These are phyloP conservation scores for Akanthomyces muscarius DNA, from an alignment of 2,329 filamentous ascomycete species.

Conservation along the genomic window DNA sequence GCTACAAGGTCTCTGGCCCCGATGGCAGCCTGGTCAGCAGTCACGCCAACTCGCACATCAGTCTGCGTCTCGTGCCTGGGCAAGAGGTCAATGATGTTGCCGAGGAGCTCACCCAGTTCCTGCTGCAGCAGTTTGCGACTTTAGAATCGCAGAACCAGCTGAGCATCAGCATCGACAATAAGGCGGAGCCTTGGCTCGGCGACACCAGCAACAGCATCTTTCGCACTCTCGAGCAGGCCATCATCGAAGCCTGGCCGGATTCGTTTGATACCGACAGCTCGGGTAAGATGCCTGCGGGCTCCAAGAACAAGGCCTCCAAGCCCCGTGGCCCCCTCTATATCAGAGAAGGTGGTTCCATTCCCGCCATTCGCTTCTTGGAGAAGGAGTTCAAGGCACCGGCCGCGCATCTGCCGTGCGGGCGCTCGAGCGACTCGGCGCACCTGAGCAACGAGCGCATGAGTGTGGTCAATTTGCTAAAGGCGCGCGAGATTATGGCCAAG, in stretches of 20 bases:
- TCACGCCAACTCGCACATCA: slow-evolving; percentile 82
- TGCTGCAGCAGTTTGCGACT: slow-evolving; percentile 65
- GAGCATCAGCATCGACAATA: slow-evolving; percentile 80
- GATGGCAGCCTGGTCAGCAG: slow-evolving; percentile 90
- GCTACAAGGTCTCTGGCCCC: slow-evolving; percentile 86
- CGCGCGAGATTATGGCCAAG: slow-evolving; percentile 81
- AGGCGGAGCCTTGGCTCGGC: slow-evolving; percentile 93
- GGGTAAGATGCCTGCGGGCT: not conserved
- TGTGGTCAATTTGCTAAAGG: slow-evolving; percentile 83
- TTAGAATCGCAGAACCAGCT: slow-evolving; percentile 80
- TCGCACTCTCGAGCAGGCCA: slow-evolving; percentile 77
- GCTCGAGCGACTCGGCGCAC: slow-evolving; percentile 91
- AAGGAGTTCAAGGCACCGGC: slow-evolving; percentile 90
- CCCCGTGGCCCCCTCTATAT: slow-evolving; percentile 78
- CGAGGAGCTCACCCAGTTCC: slow-evolving; percentile 59
- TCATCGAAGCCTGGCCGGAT: slow-evolving; percentile 78
- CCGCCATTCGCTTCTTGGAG: slow-evolving; percentile 87
- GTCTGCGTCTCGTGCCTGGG: slow-evolving; percentile 86
- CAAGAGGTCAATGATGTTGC: slow-evolving; percentile 82
- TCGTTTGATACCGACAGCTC: slow-evolving; percentile 33
- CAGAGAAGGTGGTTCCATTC: slow-evolving; percentile 91
- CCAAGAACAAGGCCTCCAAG: slow-evolving; percentile 23
- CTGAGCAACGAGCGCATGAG: slow-evolving; percentile 92
- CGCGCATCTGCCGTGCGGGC: slow-evolving; percentile 88
- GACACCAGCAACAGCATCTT: slow-evolving; percentile 90